Conservation (phyloP, 2,329 filamentous ascomycete species). For the Botrytis tulipae region DNA sequence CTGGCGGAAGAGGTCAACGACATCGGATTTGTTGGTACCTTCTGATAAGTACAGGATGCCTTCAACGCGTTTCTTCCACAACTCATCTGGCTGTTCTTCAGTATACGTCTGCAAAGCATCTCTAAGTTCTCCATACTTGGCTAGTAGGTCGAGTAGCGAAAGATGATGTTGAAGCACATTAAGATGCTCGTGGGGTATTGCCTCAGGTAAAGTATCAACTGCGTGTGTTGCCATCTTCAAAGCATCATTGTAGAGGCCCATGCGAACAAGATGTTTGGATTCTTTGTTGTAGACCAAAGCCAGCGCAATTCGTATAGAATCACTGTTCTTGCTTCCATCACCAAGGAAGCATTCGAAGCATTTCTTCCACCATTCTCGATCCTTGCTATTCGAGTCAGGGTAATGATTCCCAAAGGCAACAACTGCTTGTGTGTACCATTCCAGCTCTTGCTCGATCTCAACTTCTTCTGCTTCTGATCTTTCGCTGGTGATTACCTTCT, state of each 20-base stretch:
- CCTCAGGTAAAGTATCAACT: conserved; percentile 27
- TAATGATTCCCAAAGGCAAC: conserved; percentile 30
- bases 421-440: conserved; percentile 31
- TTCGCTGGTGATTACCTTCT: conserved; percentile 23
- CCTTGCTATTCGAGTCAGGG: conserved; percentile 26
- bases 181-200: conserved; percentile 26
- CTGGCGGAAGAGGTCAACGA: conserved; percentile 24
- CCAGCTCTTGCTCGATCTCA: conserved; percentile 26
- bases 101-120: conserved; percentile 26
- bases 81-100: conserved; percentile 21
- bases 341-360: conserved; percentile 31
- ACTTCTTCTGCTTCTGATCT: conserved; percentile 22
- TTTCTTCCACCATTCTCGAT: conserved; percentile 32
- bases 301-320: conserved; percentile 26
- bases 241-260: conserved; percentile 29
- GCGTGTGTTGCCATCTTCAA: conserved; percentile 30
- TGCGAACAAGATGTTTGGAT: conserved; percentile 28
- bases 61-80: conserved; percentile 34
- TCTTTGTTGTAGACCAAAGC: conserved; percentile 31
- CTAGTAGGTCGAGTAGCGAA: conserved; percentile 27
- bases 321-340: conserved; percentile 26
- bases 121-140: conserved; percentile 31
- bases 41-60: conserved; percentile 30
- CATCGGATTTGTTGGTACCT: conserved; percentile 29
- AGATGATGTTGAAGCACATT: conserved; percentile 30